Base-by-base conservation (phyloP, 139 green algal genomes). In the Haematococcus sp. region DNA sequence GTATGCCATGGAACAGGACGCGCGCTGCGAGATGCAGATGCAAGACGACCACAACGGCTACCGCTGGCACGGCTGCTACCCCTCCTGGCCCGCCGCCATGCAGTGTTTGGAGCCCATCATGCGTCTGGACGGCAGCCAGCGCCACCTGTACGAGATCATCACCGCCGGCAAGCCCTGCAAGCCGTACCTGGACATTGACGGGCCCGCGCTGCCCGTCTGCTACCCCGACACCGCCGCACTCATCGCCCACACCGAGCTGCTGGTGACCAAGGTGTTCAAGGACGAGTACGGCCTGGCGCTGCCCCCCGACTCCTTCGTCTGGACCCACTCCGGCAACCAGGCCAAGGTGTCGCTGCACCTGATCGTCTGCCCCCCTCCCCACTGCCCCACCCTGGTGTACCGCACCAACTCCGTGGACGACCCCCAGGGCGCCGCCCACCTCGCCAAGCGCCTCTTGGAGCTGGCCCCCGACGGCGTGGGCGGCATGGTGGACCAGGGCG, bases 261-360 rank as follows among this genome's bases (percentile, higher is more conserved):
- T 49, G 7, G 40, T 49, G 7, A 11, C 7, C 40, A 7, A 11
- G 7, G 11, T 49, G 7, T 49, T 49, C 40, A 49, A 49, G 11
- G 40, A 49, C 40, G 40, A 49, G 7, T 49, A 49, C 40, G 40
- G 40, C 40, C 7, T 49, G 40, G 40, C 32, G 52, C 28, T 35
- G 17, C 15, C 30, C 58, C 25, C 30, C 52, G 30, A 56, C 25
- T 56, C 70, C 20, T 61, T 73, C 33, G 43, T 68, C 25, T 79
- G 63, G 73, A 30, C 63, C 19, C 33, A 54, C n/a, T 63, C 28
- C 31, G 32, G 32, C 16, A 65, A 69, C 7, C 49, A 69, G 23
- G 34, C 44, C 19, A 79, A 79, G 64, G 19, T 79, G 23, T 73
- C 63, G 52, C 31, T 79, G 52, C 73, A 79, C 64, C 51, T 79